A percentile compares a stretch with the other conserved stretches of the same genome.
Evolutionary conservation across 805 yeast species (phyloP).

Genomic region (Ogataea trehalophila): DNA sequence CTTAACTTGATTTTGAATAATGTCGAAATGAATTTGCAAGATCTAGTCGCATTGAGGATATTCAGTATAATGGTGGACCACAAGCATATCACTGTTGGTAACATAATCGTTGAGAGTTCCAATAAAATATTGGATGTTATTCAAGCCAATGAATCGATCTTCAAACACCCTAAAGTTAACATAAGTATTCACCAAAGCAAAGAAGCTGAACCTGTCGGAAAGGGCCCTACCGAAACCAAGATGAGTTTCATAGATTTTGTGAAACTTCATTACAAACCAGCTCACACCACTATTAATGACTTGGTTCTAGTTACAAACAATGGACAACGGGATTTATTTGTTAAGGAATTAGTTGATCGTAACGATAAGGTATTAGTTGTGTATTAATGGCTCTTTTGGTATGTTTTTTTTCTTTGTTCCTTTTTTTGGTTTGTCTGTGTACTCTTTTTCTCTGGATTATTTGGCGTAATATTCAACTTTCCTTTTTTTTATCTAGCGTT

Average conservation of each 20-base stretch:
- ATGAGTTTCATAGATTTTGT: constrained; percentile 8
- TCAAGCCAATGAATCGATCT: constrained; percentile 2
- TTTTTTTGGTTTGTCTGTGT: background rate
- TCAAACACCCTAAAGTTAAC: constrained; percentile 9
- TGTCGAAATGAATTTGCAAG: constrained; percentile 11
- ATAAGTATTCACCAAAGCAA: constrained; percentile 1
- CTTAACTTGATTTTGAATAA: constrained; percentile 20
- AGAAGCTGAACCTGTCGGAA: background rate
- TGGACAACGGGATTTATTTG: constrained; percentile 8
- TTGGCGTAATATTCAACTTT: too few relatives aligned
- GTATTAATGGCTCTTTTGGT: constrained; percentile 5
- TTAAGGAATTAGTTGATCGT: constrained; percentile 13
- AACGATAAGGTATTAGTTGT: constrained; percentile 25
- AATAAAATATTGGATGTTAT: constrained; percentile 9
- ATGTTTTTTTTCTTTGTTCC: background rate
- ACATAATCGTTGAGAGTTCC: constrained; percentile 7
- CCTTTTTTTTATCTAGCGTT: too few relatives aligned
- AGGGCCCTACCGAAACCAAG: background rate
- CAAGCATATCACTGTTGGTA: constrained; percentile 11
- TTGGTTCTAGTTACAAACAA: constrained; percentile 18
- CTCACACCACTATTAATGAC: constrained; percentile 13
- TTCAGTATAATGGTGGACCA: constrained; percentile 21
- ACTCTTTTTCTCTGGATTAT: background rate
- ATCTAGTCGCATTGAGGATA: constrained; percentile 22
- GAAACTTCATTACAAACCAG: background rate